Evolutionary conservation across 306 rosid species (phyloP).

Genomic region (Arachis stenosperma): DNA sequence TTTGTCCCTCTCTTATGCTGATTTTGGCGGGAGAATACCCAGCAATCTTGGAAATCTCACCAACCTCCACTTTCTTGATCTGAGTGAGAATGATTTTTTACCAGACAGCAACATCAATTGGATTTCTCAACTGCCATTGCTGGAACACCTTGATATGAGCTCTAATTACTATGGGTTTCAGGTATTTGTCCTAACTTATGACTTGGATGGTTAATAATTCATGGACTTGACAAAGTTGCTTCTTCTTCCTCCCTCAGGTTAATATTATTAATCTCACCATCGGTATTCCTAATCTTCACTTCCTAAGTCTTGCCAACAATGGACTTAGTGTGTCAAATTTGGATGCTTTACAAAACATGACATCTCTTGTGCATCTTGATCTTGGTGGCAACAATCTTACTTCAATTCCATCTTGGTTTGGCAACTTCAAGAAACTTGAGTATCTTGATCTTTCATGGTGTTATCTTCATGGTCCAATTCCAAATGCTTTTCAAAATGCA

Average conservation of each 20-base stretch:
- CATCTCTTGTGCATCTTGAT: conserved; percentile 9
- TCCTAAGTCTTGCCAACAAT: background rate
- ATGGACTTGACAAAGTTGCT: background rate
- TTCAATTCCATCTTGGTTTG: conserved; percentile 14
- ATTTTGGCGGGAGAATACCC: conserved; percentile 16
- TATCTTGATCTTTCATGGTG: background rate
- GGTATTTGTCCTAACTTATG: conserved; percentile 28
- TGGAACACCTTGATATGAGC: conserved; percentile 31
- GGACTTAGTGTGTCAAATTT: background rate
- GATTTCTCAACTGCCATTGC: conserved; percentile 16
- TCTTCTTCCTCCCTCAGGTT: background rate
- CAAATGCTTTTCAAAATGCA: background rate
- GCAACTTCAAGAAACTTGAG: background rate
- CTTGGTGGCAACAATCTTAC: background rate
- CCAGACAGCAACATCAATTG: conserved; percentile 1
- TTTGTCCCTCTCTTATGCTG: background rate
- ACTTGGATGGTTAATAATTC: background rate
- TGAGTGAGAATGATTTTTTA: background rate
- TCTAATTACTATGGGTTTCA: background rate
- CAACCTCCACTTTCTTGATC: conserved; percentile 12
- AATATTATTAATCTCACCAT: too few species aligned
- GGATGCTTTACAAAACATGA: conserved; percentile 3
- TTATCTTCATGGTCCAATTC: background rate
- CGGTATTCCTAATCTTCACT: too few species aligned
- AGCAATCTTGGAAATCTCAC: conserved; percentile 24